Evolutionary conservation across 2,329 filamentous ascomycete species (phyloP).

Genomic region (Verticillium nubilum): DNA sequence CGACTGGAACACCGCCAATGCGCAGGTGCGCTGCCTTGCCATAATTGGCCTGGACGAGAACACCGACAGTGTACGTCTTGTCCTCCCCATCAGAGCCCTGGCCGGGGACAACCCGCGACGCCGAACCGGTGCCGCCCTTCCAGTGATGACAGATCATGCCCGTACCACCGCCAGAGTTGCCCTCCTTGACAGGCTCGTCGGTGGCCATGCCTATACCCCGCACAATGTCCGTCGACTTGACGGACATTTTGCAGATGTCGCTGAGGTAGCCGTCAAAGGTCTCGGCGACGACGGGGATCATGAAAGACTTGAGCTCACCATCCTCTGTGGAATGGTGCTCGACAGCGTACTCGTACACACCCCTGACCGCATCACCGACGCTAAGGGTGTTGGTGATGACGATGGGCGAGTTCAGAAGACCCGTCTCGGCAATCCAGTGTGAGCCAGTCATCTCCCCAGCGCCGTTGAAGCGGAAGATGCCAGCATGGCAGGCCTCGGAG

Average conservation of each 20-base stretch:
- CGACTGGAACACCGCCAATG: slow-evolving; percentile 57
- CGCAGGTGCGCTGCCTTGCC: slow-evolving; percentile 50
- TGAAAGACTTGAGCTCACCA: slow-evolving; percentile 43
- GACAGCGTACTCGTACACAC: slow-evolving; percentile 51
- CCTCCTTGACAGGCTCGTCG: slow-evolving; percentile 50
- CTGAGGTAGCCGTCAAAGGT: slow-evolving; percentile 60
- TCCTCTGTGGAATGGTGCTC: slow-evolving; percentile 35
- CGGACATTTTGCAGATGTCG: slow-evolving; percentile 48
- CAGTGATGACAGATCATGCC: slow-evolving; percentile 63
- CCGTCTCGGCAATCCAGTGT: slow-evolving; percentile 58
- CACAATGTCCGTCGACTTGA: slow-evolving; percentile 48
- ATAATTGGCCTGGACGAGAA: slow-evolving; percentile 62
- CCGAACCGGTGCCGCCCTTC: slow-evolving; percentile 62
- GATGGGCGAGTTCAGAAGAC: slow-evolving; percentile 53
- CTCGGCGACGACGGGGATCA: slow-evolving; percentile 55
- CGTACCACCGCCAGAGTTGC: slow-evolving; percentile 61
- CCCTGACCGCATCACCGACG: slow-evolving; percentile 53
- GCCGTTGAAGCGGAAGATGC: slow-evolving; percentile 59
- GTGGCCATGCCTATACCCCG: slow-evolving; percentile 46
- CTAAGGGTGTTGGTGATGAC: slow-evolving; percentile 54
- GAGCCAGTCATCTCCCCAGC: slow-evolving; percentile 57
- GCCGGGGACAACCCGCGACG: slow-evolving; percentile 47
- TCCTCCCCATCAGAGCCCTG: slow-evolving; percentile 16
- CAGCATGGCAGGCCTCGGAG: slow-evolving; percentile 37
- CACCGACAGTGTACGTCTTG: slow-evolving; percentile 50